Conservation (phyloP, 2,329 filamentous ascomycete genomes). For the Xylariaceae sp. region DNA sequence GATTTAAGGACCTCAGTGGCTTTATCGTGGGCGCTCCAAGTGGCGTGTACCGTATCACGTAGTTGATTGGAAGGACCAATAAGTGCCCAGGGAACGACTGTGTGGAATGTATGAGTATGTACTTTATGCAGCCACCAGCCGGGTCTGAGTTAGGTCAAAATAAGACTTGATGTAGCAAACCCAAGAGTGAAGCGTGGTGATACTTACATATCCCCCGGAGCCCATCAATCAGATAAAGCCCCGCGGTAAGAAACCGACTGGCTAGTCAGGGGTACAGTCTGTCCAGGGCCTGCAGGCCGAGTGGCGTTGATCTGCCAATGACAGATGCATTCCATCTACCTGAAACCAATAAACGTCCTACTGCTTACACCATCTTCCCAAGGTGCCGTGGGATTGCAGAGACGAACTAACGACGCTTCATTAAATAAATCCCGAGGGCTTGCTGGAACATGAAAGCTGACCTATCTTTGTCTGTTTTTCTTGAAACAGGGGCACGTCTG, state of each 20-base stretch:
- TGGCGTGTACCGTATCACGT: not conserved
- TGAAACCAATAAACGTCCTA: not conserved
- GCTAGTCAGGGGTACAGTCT: not conserved
- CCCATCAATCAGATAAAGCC: not conserved
- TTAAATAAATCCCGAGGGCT: not conserved
- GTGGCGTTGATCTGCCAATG: slow-evolving; percentile 2
- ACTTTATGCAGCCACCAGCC: not conserved
- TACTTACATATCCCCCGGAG: not conserved
- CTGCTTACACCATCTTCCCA: not conserved
- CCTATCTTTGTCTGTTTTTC: not conserved
- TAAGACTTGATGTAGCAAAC: not conserved
- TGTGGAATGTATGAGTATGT: no score
- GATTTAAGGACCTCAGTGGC: not conserved
- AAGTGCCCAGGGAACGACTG: not conserved
- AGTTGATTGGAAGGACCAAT: not conserved
- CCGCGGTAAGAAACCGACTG: not conserved
- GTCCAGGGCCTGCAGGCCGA: not conserved
- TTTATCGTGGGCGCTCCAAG: not conserved
- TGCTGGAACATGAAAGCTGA: not conserved
- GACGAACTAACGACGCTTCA: not conserved
- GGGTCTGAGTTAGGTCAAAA: not conserved
- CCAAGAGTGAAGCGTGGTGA: not conserved
- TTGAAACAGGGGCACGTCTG: slow-evolving; percentile 3
- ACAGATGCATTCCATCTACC: not conserved
- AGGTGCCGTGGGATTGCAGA: not conserved